phyloP scores from a whole-genome alignment of 768 basidiomycete genomes.

The Rhodotorula toruloides region DNA sequence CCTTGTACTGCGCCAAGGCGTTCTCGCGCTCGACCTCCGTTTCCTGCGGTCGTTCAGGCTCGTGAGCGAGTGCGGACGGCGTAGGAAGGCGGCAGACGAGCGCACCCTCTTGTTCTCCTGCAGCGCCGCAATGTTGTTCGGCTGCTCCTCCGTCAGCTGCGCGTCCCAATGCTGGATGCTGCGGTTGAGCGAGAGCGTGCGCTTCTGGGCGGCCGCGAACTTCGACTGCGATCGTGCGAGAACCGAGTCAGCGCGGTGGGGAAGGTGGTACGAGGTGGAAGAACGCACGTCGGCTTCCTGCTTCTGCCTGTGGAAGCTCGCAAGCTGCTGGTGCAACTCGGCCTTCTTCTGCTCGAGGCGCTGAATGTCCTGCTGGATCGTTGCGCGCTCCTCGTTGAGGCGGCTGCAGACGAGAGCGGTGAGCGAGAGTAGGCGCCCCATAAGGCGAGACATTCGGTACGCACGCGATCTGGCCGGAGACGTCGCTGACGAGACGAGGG shows the following conservation, averaged over 20 bases:
- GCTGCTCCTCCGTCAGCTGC: conserved; percentile 30
- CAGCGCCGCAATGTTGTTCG: conserved; percentile 32
- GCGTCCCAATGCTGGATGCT: not conserved
- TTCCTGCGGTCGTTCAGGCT: not conserved
- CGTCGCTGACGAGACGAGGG: conserved; percentile 37
- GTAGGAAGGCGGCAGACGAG: not conserved
- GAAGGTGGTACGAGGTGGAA: too few species aligned
- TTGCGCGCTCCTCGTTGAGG: not conserved
- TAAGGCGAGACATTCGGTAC: not conserved
- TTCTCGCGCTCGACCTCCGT: conserved; percentile 4
- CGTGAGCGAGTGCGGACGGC: too few species aligned
- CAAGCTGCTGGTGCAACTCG: conserved; percentile 54
- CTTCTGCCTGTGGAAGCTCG: conserved; percentile 55
- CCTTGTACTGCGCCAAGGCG: conserved; percentile 43
- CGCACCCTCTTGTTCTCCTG: conserved; percentile 18
- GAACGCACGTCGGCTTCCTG: conserved; percentile 51
- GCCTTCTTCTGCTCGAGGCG: not conserved
- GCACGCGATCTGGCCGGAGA: conserved; percentile 5
- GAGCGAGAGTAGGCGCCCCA: not conserved
- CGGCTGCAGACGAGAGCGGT: not conserved
- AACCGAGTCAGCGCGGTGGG: not conserved
- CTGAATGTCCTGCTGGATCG: not conserved
- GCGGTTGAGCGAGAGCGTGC: conserved; percentile 7
- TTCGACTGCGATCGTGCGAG: not conserved
- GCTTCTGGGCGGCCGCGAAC: not conserved